Evolutionary conservation across 176 grass and related monocot genomes (phyloP).

Genomic region (Zoysia japonica): DNA sequence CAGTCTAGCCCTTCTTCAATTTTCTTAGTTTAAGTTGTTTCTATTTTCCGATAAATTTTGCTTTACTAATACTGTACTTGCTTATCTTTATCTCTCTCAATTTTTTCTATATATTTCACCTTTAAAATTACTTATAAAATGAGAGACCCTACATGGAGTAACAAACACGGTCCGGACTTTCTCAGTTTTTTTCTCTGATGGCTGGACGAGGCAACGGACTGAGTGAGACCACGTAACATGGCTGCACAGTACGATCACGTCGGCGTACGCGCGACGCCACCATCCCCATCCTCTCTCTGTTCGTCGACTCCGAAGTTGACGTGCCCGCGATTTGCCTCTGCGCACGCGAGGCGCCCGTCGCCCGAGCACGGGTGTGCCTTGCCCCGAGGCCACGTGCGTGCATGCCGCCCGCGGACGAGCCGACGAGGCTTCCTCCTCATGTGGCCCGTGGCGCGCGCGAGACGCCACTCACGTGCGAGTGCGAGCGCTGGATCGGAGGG

Average conservation of each 20-base stretch:
- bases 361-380: neutral
- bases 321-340: neutral
- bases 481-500: neutral
- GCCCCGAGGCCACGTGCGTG: too few relatives aligned
- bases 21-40: too few relatives aligned
- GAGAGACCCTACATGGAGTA: too few relatives aligned
- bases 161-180: neutral
- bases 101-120: too few relatives aligned
- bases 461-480: slow-evolving; percentile 4
- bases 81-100: too few relatives aligned
- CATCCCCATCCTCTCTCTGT: neutral
- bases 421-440: neutral
- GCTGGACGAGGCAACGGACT: neutral
- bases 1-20: too few relatives aligned
- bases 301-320: neutral
- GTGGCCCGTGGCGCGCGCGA: neutral
- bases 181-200: neutral
- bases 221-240: neutral
- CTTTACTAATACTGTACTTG: too few relatives aligned
- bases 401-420: neutral
- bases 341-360: neutral
- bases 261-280: neutral
- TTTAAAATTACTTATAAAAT: too few relatives aligned
- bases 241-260: neutral
- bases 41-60: too few relatives aligned